Percentiles rank a stretch among this genome's conserved stretches.
These are phyloP conservation scores for Cyclocybe aegerita DNA, from an alignment of 768 basidiomycete species.

Conservation along the genomic window DNA sequence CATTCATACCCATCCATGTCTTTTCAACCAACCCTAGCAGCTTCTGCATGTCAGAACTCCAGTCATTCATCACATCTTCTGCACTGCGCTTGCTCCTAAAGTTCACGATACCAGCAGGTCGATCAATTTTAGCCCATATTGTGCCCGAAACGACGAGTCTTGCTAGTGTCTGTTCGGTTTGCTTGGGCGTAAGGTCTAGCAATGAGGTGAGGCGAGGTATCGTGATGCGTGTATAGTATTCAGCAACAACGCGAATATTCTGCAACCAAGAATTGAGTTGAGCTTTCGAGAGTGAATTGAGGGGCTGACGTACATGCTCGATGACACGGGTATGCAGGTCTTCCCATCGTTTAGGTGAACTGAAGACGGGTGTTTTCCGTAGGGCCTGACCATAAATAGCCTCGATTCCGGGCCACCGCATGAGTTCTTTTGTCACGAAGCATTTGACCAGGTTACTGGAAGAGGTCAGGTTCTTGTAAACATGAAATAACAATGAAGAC, in stretches of 20 bases:
- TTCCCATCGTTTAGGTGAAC: conserved; percentile 81
- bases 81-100: conserved; percentile 82
- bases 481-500: conserved; percentile 11
- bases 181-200: conserved; percentile 77
- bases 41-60: conserved; percentile 96
- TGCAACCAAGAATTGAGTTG: conserved; percentile 29
- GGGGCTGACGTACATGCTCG: conserved; percentile 74
- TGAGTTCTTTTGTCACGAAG: conserved; percentile 89
- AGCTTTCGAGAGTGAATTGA: neutral
- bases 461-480: conserved; percentile 12
- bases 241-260: conserved; percentile 94
- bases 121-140: conserved; percentile 92
- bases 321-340: conserved; percentile 94
- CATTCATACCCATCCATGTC: conserved; percentile 98
- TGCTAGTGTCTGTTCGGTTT: conserved; percentile 88
- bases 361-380: conserved; percentile 79
- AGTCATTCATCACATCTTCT: conserved; percentile 96
- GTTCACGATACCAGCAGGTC: conserved; percentile 85
- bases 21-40: conserved; percentile 91
- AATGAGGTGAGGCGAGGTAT: conserved; percentile 79
- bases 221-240: conserved; percentile 94
- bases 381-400: conserved; percentile 83
- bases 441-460: conserved; percentile 91
- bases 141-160: conserved; percentile 90
- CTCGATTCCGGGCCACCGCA: conserved; percentile 97